Evolutionary conservation across 2,329 filamentous ascomycete genomes (phyloP), one percentile per base, ranked within the genome.

Genomic region (Triangularia setosa): DNA sequence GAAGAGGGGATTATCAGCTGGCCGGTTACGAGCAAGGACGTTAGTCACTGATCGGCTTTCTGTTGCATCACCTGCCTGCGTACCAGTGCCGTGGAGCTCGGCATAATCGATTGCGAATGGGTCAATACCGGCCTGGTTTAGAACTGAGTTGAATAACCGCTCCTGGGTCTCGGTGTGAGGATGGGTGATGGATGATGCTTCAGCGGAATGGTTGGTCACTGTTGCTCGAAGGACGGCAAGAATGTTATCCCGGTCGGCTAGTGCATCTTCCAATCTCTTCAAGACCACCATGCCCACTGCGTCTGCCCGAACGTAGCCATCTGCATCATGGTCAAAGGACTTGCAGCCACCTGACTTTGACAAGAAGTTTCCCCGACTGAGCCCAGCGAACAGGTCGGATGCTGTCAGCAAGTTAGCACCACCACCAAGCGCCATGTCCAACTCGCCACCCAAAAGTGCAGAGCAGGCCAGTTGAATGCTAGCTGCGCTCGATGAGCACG

Each of bases 41-140:
- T 84, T 81, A 23, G 81, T 79, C 58, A 90, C 85, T 0, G 84
- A 87, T 2, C 81, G 80, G 80, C 88, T 87, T 73, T 90, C 88
- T 84, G 84, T 21, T 2, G 81, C 81, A 72, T 92, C 90, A 63
- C 89, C 89, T 33, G 87, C 88, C 72, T 90, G 88, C 1, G 88
- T 91, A 52, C 88, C 88, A 3, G 88, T 90, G 5, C 88, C 88
- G 71, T 90, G 88, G 81, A 90, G 86, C 72, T 90, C 88, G 8
- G 89, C 83, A 69, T 87, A 90, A 70, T 80, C 82, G 63, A 91
- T 80, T 59, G 88, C 72, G 69, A 68, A 72, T 6, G 60, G 76
- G 70, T 89, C 83, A 28, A 90, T 76, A 48, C 83, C 83, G 35
- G 86, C 83, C 44, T 86, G 80, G 53, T 82, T 82, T 30, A 86